Base-by-base conservation (phyloP, 352 stramenopile species). In the Pythium volutum region DNA sequence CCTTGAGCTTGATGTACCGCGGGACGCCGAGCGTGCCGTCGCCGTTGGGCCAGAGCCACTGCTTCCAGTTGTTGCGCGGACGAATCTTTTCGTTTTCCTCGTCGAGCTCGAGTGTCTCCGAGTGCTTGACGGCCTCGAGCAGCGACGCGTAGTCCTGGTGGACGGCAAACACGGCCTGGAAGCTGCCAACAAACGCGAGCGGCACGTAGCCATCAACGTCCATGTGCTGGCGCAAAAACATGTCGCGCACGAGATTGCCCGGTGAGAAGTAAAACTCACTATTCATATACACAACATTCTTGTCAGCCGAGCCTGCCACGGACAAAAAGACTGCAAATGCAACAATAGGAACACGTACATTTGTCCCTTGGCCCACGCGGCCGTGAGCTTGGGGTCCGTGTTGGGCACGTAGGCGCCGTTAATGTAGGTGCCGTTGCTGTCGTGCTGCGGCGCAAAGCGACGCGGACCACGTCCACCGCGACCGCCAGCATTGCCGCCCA, bases 1-100 rank as follows among this genome's bases (percentile, higher is more conserved):
- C 76, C 25, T 66, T 60, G 7, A 86, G 60, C 77, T 97, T 97
- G 69, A 97, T 83, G 78, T 96, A 97, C 41, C 77, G 74, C 33
- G 86, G 83, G n/a, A 96, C 84, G 29, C 89, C 89, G 64, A 85
- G 91, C 54, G 80, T 76, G 63, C 89, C 89, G n/a, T 93, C 77
- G 34, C 71, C 75, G 62, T 96, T 96, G 9, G 89, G 89, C 76
- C 89, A 95, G 45, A 97, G 75, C 89, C 89, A 97, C 76, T 87
- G 81, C 55, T 93, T 62, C 89, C 89, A 97, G 56, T 76, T 86
- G 20, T 92, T 61, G 42, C 84, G 85, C 63, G 95, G 72, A 49
- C 89, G 85, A 41, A 97, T 90, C 72, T 92, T 97, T 66, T 96
- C 89, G 72, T 97, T 97, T 66, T 78, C 70, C 29, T 87, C 79